These are phyloP conservation scores for Ajuga reptans DNA, from an alignment of 305 asterid genomes.

Conservation along the genomic window DNA sequence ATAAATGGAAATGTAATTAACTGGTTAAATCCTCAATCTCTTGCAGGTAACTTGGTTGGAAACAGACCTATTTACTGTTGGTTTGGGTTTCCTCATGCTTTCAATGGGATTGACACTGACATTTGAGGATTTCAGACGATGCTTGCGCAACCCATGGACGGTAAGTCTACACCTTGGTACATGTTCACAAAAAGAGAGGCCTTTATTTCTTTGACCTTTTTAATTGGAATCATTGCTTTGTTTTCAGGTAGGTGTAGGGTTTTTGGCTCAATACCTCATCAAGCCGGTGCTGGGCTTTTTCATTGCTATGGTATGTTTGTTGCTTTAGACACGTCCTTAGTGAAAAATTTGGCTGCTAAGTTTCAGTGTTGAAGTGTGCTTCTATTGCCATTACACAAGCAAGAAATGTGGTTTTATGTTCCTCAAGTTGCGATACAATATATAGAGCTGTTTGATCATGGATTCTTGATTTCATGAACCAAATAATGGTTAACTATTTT, in stretches of 20 bases:
- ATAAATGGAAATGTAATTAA: constrained; percentile 20
- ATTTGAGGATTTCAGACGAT: constrained; percentile 84
- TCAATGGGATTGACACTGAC: constrained; percentile 95
- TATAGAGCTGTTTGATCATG: not conserved
- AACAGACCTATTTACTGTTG: constrained; percentile 82
- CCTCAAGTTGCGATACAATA: not conserved
- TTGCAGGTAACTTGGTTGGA: constrained; percentile 89
- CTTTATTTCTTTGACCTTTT: constrained; percentile 19
- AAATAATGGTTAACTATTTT: constrained; percentile 17
- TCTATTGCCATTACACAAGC: not conserved
- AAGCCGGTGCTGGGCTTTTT: constrained; percentile 81
- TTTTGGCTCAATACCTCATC: constrained; percentile 81
- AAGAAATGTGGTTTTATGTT: not conserved
- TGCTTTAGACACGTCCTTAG: not conserved
- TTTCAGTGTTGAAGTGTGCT: constrained; percentile 4
- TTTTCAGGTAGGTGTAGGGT: constrained; percentile 90
- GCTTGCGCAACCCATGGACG: constrained; percentile 96
- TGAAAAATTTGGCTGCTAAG: not conserved
- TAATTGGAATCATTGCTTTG: constrained; percentile 11
- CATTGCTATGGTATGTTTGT: constrained; percentile 61
- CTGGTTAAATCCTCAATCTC: constrained; percentile 15
- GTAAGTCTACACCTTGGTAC: constrained; percentile 38
- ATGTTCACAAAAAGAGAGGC: constrained; percentile 3
- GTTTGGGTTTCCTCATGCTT: constrained; percentile 97
- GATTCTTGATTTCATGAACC: constrained; percentile 18